These are phyloP conservation scores for Barnettozyma vustinii DNA, from an alignment of 805 yeast species.

Conservation along the genomic window DNA sequence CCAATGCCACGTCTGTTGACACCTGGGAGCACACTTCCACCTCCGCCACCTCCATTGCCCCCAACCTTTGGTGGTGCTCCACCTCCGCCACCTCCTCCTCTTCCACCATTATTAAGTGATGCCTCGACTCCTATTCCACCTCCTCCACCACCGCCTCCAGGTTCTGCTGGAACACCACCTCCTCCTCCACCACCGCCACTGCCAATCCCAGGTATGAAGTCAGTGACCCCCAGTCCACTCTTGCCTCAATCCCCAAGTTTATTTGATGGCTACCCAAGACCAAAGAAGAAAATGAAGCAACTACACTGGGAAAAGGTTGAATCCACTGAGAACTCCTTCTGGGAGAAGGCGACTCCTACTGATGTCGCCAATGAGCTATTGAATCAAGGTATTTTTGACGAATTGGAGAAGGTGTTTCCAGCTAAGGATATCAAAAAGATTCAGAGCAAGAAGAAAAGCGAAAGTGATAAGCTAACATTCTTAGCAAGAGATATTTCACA, in stretches of 20 bases:
- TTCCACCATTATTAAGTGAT: constrained; percentile 29
- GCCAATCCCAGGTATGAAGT: constrained; percentile 14
- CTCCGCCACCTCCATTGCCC: constrained; percentile 28
- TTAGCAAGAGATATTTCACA: constrained; percentile 85
- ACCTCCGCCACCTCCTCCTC: constrained; percentile 26
- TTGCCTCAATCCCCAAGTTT: constrained; percentile 12
- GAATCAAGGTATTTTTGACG: constrained; percentile 75
- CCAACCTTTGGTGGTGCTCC: constrained; percentile 8
- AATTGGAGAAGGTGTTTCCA: constrained; percentile 82
- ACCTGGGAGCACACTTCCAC: constrained; percentile 11
- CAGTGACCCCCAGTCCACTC: constrained; percentile 16
- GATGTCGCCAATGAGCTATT: constrained; percentile 53
- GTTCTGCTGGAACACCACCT: constrained; percentile 12
- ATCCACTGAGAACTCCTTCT: constrained; percentile 75
- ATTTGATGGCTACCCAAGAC: constrained; percentile 12
- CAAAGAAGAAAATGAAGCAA: constrained; percentile 68
- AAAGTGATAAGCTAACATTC: constrained; percentile 40
- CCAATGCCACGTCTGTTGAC: background rate
- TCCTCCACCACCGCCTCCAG: constrained; percentile 30
- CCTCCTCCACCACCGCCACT: constrained; percentile 27
- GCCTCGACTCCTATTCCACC: constrained; percentile 29
- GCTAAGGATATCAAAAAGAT: constrained; percentile 60
- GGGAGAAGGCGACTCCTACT: constrained; percentile 63
- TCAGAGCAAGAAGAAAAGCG: constrained; percentile 34
- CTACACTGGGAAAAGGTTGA: constrained; percentile 96